Evolutionary conservation across 495 filamentous ascomycete genomes (phyloP), one percentile per base, ranked within the genome.

Genomic region (Penicillium subrubescens): DNA sequence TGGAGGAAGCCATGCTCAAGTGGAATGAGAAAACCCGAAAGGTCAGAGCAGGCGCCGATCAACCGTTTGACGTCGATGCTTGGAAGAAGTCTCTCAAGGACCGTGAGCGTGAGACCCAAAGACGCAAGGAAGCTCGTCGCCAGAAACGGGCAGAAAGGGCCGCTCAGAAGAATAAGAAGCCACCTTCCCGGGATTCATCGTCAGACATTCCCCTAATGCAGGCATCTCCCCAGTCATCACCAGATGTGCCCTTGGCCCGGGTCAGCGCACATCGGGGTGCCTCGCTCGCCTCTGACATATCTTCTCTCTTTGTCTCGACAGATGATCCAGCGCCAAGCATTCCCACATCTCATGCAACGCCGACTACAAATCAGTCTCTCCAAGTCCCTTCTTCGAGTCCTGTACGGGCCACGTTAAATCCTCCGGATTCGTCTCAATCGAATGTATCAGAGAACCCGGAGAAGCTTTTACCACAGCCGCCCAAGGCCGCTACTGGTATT

Each of bases 11-110:
- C 7, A 70, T 86, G 1, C 29, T 57, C 0, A 77, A 80, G 4
- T 92, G 89, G 89, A 72, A 78, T 10, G 69, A 77, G n/a, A 83
- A 76, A 6, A 86, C 86, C 59, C 60, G 61, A 8, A 75, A 74
- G 2, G 79, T 88, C 19, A 65, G 57, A 0, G 69, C 65, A 4
- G 86, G 86, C 3, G 71, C 72, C 5, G 57, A 69, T 3, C 15
- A 70, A 27, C 61, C 67, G 0, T 90, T 88, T 63, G 80, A 90
- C 64, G 27, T 89, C 5, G 67, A 74, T 14, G 67, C 50, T 15
- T 90, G 74, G 61, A 59, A 86, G 15, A 72, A 64, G 12, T 73
- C 77, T 23, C 12, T 75, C 15, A n/a, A 65, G 1, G 61, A 62
- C 27, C 39, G 71, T 3, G 37, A 66, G 7, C 34, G 69, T 7